Evolutionary conservation across 2,329 filamentous ascomycete genomes (phyloP), one percentile per base, ranked within the genome.

Genomic region (Pestalotiopsis sp.): DNA sequence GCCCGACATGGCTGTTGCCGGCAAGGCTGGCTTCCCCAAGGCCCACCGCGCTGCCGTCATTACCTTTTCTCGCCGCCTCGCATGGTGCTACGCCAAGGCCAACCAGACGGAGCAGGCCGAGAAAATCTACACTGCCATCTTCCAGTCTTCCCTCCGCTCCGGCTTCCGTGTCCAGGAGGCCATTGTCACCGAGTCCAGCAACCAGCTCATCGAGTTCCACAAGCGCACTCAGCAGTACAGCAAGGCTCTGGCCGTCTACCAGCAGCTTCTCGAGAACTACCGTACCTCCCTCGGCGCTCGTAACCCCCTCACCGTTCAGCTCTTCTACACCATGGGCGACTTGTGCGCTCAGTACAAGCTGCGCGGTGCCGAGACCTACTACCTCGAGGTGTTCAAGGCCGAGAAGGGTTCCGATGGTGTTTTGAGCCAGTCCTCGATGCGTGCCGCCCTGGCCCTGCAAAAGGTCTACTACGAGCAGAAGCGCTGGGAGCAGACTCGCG

Each of bases 381-480:
- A 76, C 66, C 70, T 68, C 14, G 70, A 71, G 68, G 71, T 77
- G 38, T 63, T 70, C 60, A 75, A 69, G 66, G 70, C 70, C 1
- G 66, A 72, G 39, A 72, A 52, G 45, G 45, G 73, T 71, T 80
- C 80, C 67, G 78, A 82, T 57, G 77, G 80, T 20, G 71, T 78
- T 0, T 78, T 81, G 62, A 78, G 82, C 70, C 76, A 78, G 23
- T 76, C 80, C 68, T 80, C 81, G 0, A 72, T 83, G 36, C 80
- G 80, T 61, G 83, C 83, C 11, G 78, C 80, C 23, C 72, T 80
- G 25, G 77, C 82, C 41, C 80, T 84, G 1, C 78, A 78, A 11
- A 80, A 80, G 62, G 80, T 82, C 12, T 84, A 85, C 73, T 83
- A 82, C 76, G 80, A 84, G 68, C 82, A 83, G 72, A 77, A 79